Evolutionary conservation across 805 yeast genomes (phyloP).

Genomic region (Jamesozyma hellenica): DNA sequence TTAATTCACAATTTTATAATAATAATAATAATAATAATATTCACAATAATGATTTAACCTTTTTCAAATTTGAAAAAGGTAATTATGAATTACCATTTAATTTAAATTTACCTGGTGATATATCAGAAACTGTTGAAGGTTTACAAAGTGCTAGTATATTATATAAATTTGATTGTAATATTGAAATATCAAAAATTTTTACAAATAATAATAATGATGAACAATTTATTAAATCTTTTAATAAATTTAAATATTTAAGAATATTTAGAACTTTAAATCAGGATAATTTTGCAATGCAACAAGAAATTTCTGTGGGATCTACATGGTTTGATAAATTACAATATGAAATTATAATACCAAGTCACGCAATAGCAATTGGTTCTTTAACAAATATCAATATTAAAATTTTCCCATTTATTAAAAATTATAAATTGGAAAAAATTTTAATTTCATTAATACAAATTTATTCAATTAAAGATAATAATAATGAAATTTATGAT

Average conservation of each 20-base stretch:
- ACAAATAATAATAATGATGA: conserved; percentile 27
- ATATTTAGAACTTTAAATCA: conserved; percentile 74
- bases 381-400: conserved; percentile 59
- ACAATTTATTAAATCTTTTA: not conserved
- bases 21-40: not conserved
- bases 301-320: conserved; percentile 82
- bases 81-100: conserved; percentile 83
- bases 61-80: conserved; percentile 47
- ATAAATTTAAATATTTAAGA: conserved; percentile 50
- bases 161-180: conserved; percentile 63
- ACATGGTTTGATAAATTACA: conserved; percentile 87
- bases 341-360: conserved; percentile 74
- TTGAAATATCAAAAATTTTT: too few species aligned
- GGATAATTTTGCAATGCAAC: conserved; percentile 52
- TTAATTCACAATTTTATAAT: too few species aligned
- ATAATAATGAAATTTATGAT: conserved; percentile 42
- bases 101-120: conserved; percentile 67
- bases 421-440: conserved; percentile 63
- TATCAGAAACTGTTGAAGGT: conserved; percentile 85
- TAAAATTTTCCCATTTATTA: conserved; percentile 63
- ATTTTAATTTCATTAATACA: conserved; percentile 61
- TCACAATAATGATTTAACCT: too few species aligned
- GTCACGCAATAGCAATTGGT: conserved; percentile 82
- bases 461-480: conserved; percentile 48
- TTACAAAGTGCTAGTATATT: conserved; percentile 65